phyloP scores from a whole-genome alignment of 2,329 filamentous ascomycete genomes.

The Claviceps sp. region DNA sequence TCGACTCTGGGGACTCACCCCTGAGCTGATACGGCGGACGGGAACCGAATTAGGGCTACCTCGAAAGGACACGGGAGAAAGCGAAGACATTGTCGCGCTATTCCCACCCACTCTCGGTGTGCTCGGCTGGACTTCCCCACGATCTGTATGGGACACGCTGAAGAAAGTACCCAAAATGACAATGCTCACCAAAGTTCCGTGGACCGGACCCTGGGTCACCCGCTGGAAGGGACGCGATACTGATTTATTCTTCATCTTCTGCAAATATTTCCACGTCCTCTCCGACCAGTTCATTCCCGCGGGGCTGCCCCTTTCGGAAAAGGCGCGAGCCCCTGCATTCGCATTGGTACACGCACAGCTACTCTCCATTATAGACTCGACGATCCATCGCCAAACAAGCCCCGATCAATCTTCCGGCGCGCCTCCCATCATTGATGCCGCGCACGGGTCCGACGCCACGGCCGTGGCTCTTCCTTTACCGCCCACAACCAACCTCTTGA shows the following conservation, averaged over 20 bases:
- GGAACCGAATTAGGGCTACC: conserved; percentile 55
- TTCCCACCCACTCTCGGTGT: conserved; percentile 56
- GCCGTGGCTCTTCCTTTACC: conserved; percentile 49
- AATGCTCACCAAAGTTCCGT: conserved; percentile 58
- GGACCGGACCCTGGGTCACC: conserved; percentile 73
- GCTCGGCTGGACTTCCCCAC: conserved; percentile 42
- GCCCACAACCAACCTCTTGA: conserved; percentile 50
- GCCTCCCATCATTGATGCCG: conserved; percentile 29
- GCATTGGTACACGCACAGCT: conserved; percentile 73
- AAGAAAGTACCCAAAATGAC: conserved; percentile 53
- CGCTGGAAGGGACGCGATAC: conserved; percentile 81
- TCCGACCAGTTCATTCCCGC: conserved; percentile 57
- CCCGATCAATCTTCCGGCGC: conserved; percentile 30
- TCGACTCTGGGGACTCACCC: conserved; percentile 62
- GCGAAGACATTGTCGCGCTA: conserved; percentile 50
- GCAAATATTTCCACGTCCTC: conserved; percentile 75
- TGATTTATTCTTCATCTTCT: conserved; percentile 83
- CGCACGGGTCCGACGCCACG: conserved; percentile 49
- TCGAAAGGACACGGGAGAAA: conserved; percentile 38
- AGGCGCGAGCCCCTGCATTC: conserved; percentile 59
- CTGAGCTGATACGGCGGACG: conserved; percentile 56
- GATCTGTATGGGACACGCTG: conserved; percentile 38
- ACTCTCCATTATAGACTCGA: conserved; percentile 65
- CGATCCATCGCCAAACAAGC: conserved; percentile 61
- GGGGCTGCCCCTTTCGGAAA: conserved; percentile 37